Evolutionary conservation across 139 green algal genomes (phyloP), one percentile per base, ranked within the genome.

Genomic region (Chlorella vulgaris): DNA sequence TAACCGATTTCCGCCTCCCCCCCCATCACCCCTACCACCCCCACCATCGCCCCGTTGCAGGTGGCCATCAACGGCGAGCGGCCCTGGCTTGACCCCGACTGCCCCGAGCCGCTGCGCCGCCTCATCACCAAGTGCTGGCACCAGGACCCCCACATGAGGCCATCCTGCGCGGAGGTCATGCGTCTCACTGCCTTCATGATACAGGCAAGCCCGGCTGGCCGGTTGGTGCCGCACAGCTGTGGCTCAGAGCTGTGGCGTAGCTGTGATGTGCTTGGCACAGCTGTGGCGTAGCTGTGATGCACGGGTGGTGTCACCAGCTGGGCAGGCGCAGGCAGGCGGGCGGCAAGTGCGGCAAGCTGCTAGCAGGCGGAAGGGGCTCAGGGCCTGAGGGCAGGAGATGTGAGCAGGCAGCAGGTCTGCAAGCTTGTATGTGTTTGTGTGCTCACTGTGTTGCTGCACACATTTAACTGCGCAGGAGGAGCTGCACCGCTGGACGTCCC

Each of bases 51-150:
- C n/a, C n/a, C n/a, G n/a, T n/a, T n/a, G n/a, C 75, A 86, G 68
- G 88, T 92, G 40, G 88, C 88, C 31, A 88, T 92, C 36, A 85
- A 91, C 80, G 83, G 70, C 47, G 87, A 90, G 76, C 66, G 88
- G 18, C 88, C 88, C 63, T 83, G 74, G 69, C 70, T 92, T 43
- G 87, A 88, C 65, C 80, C 85, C 47, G 85, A 87, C 71, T 84
- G 65, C 40, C 87, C 89, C 28, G 83, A 91, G 60, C 78, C 78
- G 31, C 80, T 92, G 69, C 76, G 82, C 40, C 74, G 84, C 50
- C 85, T 92, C 43, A 92, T 92, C 70, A 75, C 50, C 33, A 90
- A 90, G 81, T 89, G 87, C 83, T 91, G 89, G 88, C 80, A 83
- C 29, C 87, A 95, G 71, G 87, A 96, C 70, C 92, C 93, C 0